A percentile compares a stretch with the other conserved stretches of the same genome.
phyloP scores from a whole-genome alignment of 768 basidiomycete species.

The Termitomyces bulborhizus region DNA sequence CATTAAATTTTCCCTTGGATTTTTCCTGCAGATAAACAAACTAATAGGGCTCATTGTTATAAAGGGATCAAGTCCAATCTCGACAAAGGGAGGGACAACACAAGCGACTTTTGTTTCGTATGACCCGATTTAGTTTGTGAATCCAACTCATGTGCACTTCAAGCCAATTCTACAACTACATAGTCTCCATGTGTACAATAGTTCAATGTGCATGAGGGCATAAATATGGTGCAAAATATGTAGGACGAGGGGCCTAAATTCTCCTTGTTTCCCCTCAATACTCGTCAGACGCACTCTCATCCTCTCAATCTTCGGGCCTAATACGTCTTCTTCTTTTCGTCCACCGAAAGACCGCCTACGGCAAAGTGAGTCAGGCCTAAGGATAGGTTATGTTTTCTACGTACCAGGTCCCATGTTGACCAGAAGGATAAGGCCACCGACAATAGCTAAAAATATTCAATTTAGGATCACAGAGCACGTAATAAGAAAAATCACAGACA shows the following conservation, averaged over 20 bases:
- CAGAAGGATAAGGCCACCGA: conserved; percentile 93
- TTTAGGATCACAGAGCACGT: conserved; percentile 2
- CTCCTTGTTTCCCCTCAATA: conserved; percentile 4
- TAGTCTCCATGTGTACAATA: conserved; percentile 10
- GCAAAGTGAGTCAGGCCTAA: conserved; percentile 6
- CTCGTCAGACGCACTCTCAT: not conserved
- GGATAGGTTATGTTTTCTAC: conserved; percentile 15
- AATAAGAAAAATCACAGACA: conserved; percentile 33
- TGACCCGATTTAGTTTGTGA: no score
- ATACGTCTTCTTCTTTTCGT: conserved; percentile 98
- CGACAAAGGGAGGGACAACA: no score
- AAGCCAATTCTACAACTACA: not conserved
- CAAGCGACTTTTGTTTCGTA: no score
- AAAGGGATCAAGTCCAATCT: no score
- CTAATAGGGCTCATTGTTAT: no score
- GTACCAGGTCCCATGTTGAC: conserved; percentile 97
- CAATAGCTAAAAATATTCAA: conserved; percentile 53
- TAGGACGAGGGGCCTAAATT: conserved; percentile 5
- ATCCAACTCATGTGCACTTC: not conserved
- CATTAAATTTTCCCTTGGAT: no score
- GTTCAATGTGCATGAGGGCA: conserved; percentile 13
- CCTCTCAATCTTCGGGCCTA: conserved; percentile 22
- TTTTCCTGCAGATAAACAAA: no score
- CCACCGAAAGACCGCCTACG: conserved; percentile 87
- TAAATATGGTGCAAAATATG: conserved; percentile 15